These are phyloP conservation scores for Nephelium lappaceum DNA, from an alignment of 345 rosid species.

Conservation along the genomic window DNA sequence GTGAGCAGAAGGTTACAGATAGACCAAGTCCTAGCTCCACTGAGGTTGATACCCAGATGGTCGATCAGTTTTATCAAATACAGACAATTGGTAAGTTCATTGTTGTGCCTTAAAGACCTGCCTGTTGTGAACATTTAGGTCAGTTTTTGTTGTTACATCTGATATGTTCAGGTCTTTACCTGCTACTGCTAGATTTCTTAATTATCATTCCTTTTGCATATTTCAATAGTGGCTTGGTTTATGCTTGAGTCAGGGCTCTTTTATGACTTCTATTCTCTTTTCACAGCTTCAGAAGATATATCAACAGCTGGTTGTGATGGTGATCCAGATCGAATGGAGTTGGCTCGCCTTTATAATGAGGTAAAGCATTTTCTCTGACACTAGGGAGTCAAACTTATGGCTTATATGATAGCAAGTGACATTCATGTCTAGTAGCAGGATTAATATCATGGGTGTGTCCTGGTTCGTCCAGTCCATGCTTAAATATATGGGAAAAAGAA, in stretches of 20 bases:
- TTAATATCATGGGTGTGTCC: neutral
- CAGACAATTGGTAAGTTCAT: slow-evolving; percentile 61
- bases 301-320: slow-evolving; percentile 52
- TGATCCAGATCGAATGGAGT: slow-evolving; percentile 54
- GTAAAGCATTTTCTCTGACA: slow-evolving; percentile 32
- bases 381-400: neutral
- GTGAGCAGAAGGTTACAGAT: slow-evolving; percentile 39
- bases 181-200: neutral
- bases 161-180: neutral
- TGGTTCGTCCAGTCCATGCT: neutral
- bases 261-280: slow-evolving; percentile 16
- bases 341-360: slow-evolving; percentile 61
- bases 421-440: slow-evolving; percentile 7
- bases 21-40: slow-evolving; percentile 34
- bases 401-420: neutral
- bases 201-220: neutral
- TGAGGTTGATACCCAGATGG: slow-evolving; percentile 40
- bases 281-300: slow-evolving; percentile 69
- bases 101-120: slow-evolving; percentile 4
- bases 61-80: slow-evolving; percentile 53
- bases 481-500: neutral
- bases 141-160: neutral
- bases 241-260: neutral
- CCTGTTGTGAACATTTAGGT: neutral
- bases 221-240: slow-evolving; percentile 8